Conservation (phyloP, 2,329 filamentous ascomycete species). For the Tolypocladium ovalisporum region DNA sequence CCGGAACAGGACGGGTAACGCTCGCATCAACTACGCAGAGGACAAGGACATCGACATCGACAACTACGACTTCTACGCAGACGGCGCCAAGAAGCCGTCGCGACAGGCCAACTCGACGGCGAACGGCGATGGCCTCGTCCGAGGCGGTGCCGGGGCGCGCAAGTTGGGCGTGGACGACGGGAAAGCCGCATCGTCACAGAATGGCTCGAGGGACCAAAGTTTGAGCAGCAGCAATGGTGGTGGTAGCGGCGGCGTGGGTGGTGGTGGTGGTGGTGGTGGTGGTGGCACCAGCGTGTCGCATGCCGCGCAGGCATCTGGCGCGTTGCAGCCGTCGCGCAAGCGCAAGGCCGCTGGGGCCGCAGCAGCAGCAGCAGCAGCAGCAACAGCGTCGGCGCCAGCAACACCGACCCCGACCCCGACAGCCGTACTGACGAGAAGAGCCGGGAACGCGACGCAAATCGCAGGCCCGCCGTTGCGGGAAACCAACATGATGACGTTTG, state of each 20-base stretch:
- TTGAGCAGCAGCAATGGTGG: constrained; percentile 1
- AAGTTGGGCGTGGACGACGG: constrained; percentile 29
- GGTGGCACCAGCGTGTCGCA: constrained; percentile 15
- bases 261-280: constrained; percentile 4
- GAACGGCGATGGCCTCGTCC: constrained; percentile 22
- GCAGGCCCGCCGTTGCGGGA: constrained; percentile 39
- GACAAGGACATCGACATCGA: constrained; percentile 86
- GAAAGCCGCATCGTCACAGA: constrained; percentile 23
- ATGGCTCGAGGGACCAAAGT: constrained; percentile 25
- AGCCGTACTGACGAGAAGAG: constrained; percentile 8
- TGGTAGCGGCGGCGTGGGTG: background rate
- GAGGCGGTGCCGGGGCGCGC: constrained; percentile 25
- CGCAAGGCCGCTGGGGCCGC: constrained; percentile 57
- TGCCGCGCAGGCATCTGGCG: constrained; percentile 38
- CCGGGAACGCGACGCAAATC: constrained; percentile 21
- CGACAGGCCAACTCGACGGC: constrained; percentile 30
- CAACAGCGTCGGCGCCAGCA: constrained; percentile 11
- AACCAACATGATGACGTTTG: constrained; percentile 85
- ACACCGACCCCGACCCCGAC: constrained; percentile 11
- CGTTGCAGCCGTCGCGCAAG: constrained; percentile 57
- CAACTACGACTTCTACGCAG: constrained; percentile 55
- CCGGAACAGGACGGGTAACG: constrained; percentile 70
- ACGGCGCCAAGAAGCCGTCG: constrained; percentile 42
- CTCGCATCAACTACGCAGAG: constrained; percentile 91
- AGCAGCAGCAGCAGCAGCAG: constrained; percentile 5